phyloP scores from a whole-genome alignment of 306 rosid species.

The Luffa aegyptiaca region DNA sequence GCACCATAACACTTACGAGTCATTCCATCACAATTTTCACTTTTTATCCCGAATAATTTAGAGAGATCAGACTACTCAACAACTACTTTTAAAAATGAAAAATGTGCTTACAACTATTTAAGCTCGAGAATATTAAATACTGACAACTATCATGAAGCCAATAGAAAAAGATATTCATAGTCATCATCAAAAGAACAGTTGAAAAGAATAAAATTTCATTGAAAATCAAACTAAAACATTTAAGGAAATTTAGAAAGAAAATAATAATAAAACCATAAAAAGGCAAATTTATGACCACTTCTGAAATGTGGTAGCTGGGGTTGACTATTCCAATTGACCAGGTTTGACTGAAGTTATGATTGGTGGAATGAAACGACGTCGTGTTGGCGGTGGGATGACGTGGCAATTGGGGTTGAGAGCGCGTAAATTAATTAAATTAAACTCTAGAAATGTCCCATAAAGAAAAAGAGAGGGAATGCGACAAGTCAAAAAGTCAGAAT shows the following conservation, averaged over 20 bases:
- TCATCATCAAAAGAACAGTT: no score
- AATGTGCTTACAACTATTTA: neutral
- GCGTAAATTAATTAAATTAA: neutral
- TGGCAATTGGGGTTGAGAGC: neutral
- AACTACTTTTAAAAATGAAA: no score
- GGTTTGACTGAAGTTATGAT: neutral
- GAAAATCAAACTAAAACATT: no score
- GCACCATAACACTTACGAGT: no score
- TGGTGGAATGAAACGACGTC: neutral
- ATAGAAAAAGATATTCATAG: no score
- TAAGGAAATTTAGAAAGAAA: no score
- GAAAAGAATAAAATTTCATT: no score
- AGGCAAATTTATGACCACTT: neutral
- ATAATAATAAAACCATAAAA: no score
- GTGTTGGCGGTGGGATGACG: neutral
- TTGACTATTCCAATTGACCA: neutral
- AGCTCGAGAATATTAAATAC: no score
- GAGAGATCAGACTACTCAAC: no score
- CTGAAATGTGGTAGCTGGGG: neutral
- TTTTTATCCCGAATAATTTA: no score
- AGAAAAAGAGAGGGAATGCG: neutral
- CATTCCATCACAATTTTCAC: neutral
- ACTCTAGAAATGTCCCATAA: neutral
- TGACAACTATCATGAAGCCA: no score
- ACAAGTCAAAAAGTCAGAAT: slow-evolving; percentile 34